phyloP scores from a whole-genome alignment of 2,329 filamentous ascomycete genomes.

The Fusarium keratoplasticum region DNA sequence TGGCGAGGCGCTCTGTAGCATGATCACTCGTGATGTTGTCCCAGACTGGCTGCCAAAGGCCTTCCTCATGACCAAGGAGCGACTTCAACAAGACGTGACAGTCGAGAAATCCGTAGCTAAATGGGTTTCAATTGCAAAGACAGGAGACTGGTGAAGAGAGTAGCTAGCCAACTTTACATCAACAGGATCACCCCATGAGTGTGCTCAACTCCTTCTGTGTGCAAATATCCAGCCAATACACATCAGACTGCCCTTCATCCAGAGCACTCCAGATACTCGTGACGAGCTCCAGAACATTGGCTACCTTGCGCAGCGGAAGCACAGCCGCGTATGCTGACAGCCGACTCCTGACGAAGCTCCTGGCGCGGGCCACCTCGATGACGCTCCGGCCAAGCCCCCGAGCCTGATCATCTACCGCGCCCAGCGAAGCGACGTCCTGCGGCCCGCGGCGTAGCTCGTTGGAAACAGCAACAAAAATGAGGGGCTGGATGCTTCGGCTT shows the following conservation, averaged over 20 bases:
- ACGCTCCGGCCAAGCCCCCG: background rate
- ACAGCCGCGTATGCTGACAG: slow-evolving; percentile 26
- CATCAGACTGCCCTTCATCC: slow-evolving; percentile 23
- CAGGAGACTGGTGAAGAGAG: background rate
- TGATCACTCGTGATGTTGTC: slow-evolving; percentile 41
- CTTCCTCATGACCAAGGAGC: slow-evolving; percentile 20
- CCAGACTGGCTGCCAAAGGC: slow-evolving; percentile 33
- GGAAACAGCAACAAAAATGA: slow-evolving; percentile 19
- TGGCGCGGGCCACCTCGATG: slow-evolving; percentile 20
- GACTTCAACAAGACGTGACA: background rate
- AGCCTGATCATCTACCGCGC: background rate
- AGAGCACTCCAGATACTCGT: slow-evolving; percentile 20
- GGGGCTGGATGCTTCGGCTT: slow-evolving; percentile 2
- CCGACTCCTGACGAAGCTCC: slow-evolving; percentile 21
- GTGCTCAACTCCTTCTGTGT: slow-evolving; percentile 25
- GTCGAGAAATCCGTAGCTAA: background rate
- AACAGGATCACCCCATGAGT: slow-evolving; percentile 15
- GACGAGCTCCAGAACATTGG: slow-evolving; percentile 18
- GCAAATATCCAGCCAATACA: slow-evolving; percentile 33
- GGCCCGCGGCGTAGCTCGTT: slow-evolving; percentile 19
- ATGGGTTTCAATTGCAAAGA: background rate
- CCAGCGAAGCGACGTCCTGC: background rate
- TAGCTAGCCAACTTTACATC: background rate
- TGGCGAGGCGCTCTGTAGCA: slow-evolving; percentile 52
- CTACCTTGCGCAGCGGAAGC: slow-evolving; percentile 14